phyloP scores from a whole-genome alignment of 2,329 filamentous ascomycete genomes.

The Colletotrichum falcatum region DNA sequence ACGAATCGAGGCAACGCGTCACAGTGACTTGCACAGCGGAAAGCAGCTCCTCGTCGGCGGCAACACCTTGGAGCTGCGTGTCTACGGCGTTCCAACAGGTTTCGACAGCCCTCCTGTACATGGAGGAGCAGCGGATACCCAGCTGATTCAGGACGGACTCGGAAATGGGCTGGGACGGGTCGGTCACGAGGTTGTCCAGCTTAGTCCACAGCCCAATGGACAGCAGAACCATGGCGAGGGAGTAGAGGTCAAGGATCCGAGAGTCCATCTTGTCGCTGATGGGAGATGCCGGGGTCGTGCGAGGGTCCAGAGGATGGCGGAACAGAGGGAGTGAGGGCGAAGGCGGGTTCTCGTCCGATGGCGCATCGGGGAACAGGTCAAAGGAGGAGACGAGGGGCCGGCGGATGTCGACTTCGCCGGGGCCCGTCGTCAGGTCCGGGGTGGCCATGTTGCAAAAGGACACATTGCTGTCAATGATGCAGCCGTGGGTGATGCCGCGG shows the following conservation, averaged over 20 bases:
- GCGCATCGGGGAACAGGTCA: constrained; percentile 73
- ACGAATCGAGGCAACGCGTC: constrained; percentile 71
- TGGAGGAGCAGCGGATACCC: constrained; percentile 75
- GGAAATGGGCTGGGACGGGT: constrained; percentile 62
- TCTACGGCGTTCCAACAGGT: constrained; percentile 79
- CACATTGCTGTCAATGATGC: constrained; percentile 75
- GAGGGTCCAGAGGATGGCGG: constrained; percentile 75
- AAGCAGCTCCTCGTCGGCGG: constrained; percentile 63
- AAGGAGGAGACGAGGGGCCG: constrained; percentile 79
- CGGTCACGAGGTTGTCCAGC: constrained; percentile 65
- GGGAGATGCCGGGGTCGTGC: constrained; percentile 61
- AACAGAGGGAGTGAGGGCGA: constrained; percentile 60
- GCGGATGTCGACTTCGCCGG: constrained; percentile 70
- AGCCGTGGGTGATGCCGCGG: constrained; percentile 76
- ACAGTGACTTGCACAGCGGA: constrained; percentile 66
- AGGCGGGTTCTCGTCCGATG: constrained; percentile 49
- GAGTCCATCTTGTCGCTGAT: constrained; percentile 64
- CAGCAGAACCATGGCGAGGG: constrained; percentile 77
- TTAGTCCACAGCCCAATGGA: constrained; percentile 83
- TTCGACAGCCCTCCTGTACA: constrained; percentile 81
- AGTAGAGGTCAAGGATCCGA: constrained; percentile 76
- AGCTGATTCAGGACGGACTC: constrained; percentile 73
- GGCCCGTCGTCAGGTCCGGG: constrained; percentile 53
- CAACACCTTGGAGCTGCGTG: constrained; percentile 63
- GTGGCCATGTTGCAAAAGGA: constrained; percentile 69